Conservation (phyloP, 1,284 basidiomycete species). For the Kwoniella shivajii region DNA sequence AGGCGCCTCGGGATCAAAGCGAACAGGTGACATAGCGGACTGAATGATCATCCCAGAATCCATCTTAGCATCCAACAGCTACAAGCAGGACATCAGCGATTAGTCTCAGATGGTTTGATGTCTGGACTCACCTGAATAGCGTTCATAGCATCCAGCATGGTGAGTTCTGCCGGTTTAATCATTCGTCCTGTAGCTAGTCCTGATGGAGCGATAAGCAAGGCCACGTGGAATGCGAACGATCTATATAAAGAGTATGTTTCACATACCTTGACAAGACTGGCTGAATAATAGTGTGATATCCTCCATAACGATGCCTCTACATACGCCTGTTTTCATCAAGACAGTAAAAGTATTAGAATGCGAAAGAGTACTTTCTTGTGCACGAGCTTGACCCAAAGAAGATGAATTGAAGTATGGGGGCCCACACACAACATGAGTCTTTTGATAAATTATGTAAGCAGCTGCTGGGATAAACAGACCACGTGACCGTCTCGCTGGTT, state of each 20-base stretch:
- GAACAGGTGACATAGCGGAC: conserved; percentile 16
- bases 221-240: neutral
- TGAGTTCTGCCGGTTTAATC: conserved; percentile 70
- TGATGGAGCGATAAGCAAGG: too few relatives aligned
- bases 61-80: conserved; percentile 82
- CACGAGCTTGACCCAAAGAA: too few relatives aligned
- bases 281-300: conserved; percentile 38
- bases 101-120: neutral
- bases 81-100: conserved; percentile 2
- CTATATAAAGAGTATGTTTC: too few relatives aligned
- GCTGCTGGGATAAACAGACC: too few relatives aligned
- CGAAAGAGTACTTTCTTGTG: too few relatives aligned
- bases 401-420: too few relatives aligned
- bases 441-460: too few relatives aligned
- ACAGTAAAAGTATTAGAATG: too few relatives aligned
- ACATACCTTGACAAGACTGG: conserved; percentile 23
- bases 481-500: neutral
- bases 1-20: conserved; percentile 67
- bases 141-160: conserved; percentile 83
- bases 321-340: too few relatives aligned
- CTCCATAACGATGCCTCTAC: conserved; percentile 23
- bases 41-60: conserved; percentile 68
- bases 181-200: conserved; percentile 44
- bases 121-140: conserved; percentile 67
- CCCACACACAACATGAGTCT: too few relatives aligned